A percentile compares a stretch with the other conserved stretches of the same genome.
phyloP scores from a whole-genome alignment of 1,284 basidiomycete species.

The Apiotrichum gamsii region DNA sequence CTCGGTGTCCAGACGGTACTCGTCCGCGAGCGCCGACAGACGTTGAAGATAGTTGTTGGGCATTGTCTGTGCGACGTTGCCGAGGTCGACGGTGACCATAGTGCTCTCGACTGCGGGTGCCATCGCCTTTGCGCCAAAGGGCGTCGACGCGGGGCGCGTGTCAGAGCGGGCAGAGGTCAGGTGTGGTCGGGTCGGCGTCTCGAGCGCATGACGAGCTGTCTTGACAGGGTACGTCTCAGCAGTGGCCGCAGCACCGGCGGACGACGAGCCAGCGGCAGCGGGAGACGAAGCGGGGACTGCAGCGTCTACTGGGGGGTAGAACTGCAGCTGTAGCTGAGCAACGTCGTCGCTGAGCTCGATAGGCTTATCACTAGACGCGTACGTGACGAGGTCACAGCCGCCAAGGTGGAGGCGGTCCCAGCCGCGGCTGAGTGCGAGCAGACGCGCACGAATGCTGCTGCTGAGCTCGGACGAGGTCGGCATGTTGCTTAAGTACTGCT shows the following conservation, averaged over 20 bases:
- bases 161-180: conserved; percentile 4
- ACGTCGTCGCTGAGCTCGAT: conserved; percentile 10
- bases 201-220: conserved; percentile 2
- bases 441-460: conserved; percentile 36
- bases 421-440: conserved; percentile 38
- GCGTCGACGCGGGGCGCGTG: conserved; percentile 5
- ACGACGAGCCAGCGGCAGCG: not conserved
- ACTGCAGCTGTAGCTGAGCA: conserved; percentile 46
- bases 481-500: conserved; percentile 80
- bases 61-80: conserved; percentile 18
- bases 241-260: conserved; percentile 1
- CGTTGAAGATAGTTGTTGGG: conserved; percentile 49
- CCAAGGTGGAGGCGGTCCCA: conserved; percentile 32
- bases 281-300: too few relatives aligned
- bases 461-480: conserved; percentile 59
- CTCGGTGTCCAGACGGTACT: conserved; percentile 67
- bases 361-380: conserved; percentile 28
- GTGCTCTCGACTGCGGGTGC: conserved; percentile 7
- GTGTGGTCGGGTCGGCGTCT: conserved; percentile 25
- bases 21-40: conserved; percentile 65
- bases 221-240: conserved; percentile 3
- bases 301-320: conserved; percentile 39
- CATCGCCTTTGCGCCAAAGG: conserved; percentile 1
- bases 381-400: conserved; percentile 47
- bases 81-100: conserved; percentile 37